Base-by-base conservation (phyloP, 345 rosid species). In the Syzygium aromaticum region DNA sequence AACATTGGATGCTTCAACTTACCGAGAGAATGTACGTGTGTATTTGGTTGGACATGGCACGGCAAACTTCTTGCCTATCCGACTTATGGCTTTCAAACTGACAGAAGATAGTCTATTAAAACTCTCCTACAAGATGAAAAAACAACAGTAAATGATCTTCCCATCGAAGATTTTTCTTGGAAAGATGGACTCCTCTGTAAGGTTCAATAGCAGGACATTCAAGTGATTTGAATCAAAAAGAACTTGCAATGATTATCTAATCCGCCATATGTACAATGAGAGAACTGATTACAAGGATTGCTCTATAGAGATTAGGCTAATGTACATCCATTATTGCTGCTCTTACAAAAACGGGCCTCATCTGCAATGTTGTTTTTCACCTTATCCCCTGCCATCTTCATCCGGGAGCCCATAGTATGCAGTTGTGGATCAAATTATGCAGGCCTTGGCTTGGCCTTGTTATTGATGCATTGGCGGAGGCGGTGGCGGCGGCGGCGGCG, bases 391-490 rank as follows among this genome's bases (percentile, higher is more conserved):
- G 43, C 67, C 33, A 38, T 52, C 53, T 11, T 54, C 90, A 84
- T 84, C 33, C 51, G 43, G 40, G 57, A 77, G 51, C 61, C 33
- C 78, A 11, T 16, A 17, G n/a, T 49, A 22, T 23, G 38, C 33
- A 33, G 43, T 13, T 21, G 4, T 52, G 52, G 52, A 28, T 84
- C 43, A 22, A 84, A 9, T 73, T 38, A 73, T 38, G 46, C 10
- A 33, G 46, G 80, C 80, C 25, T 73, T 33, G 49, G 10, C 53
- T 23, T 38, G 52, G 51, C 28, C 51, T 25, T 49, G 89, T 87
- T 94, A 94, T 89, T 93, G 97, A 85, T 93, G 94, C 96, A 92
- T 92, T 46, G 93, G 86, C 5, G 92, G 96, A 0, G 97, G 92
- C 28, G 87, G 89, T 3, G 89, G 89, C 4, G 85, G 89, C 51